These are phyloP conservation scores for Neltuma alba DNA, from an alignment of 306 rosid genomes.

Conservation along the genomic window DNA sequence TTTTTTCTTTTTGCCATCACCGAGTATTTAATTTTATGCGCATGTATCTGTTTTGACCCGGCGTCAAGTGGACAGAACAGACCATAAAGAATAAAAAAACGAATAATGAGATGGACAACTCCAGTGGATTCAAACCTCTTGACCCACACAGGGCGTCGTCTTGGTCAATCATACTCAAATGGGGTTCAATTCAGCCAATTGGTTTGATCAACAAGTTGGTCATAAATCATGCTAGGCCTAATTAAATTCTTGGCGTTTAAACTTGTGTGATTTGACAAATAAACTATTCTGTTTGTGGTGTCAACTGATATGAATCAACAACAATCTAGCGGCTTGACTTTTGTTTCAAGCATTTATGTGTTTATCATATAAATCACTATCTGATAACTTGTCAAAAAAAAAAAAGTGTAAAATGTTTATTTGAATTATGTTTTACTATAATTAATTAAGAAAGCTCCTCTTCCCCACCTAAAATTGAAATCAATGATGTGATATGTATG, in stretches of 20 bases:
- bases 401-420: not conserved
- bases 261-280: not conserved
- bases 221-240: not conserved
- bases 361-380: not conserved
- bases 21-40: too few species aligned
- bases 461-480: not conserved
- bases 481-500: not conserved
- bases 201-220: not conserved
- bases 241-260: not conserved
- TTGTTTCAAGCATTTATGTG: not conserved
- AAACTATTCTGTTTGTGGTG: not conserved
- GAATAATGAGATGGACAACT: not conserved
- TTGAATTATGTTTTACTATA: not conserved
- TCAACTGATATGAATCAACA: not conserved
- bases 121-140: not conserved
- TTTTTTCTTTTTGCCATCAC: too few species aligned
- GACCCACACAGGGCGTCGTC: not conserved
- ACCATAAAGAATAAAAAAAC: not conserved
- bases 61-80: too few species aligned
- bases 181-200: not conserved
- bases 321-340: not conserved
- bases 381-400: not conserved
- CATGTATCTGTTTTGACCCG: too few species aligned
- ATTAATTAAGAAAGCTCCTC: not conserved
- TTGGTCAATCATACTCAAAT: not conserved